Conservation (phyloP, 2,329 filamentous ascomycete genomes). For the Fusarium palustre region DNA sequence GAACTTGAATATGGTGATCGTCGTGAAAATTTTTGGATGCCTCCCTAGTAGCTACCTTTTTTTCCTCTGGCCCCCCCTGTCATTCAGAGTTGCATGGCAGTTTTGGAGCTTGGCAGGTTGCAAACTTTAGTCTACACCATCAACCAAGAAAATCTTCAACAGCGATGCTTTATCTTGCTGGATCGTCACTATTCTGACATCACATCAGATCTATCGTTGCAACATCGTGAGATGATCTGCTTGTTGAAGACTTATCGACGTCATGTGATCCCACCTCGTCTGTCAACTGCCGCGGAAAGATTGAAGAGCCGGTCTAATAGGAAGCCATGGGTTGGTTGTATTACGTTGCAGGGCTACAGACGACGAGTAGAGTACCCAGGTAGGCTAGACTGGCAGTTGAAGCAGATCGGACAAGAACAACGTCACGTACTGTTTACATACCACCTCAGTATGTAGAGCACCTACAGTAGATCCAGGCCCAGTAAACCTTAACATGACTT, state of each 20-base stretch:
- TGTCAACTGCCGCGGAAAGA: constrained; percentile 15
- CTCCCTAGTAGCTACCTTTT: neutral
- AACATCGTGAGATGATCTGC: constrained; percentile 9
- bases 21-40: constrained; percentile 11
- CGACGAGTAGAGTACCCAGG: neutral
- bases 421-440: neutral
- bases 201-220: constrained; percentile 15
- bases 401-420: neutral
- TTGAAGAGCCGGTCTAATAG: constrained; percentile 10
- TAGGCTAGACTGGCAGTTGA: neutral
- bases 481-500: constrained; percentile 6
- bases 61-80: neutral
- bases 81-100: constrained; percentile 2
- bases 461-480: neutral
- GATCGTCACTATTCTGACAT: constrained; percentile 27
- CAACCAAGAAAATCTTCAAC: constrained; percentile 3
- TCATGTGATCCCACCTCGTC: constrained; percentile 16
- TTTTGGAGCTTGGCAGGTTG: neutral
- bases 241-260: constrained; percentile 13
- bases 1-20: constrained; percentile 10
- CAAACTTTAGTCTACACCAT: neutral
- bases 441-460: constrained; percentile 1
- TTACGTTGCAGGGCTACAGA: neutral
- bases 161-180: neutral
- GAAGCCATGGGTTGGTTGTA: constrained; percentile 1